Base-by-base conservation (phyloP, 148 eudicot species). In the Chenopodium album region DNA sequence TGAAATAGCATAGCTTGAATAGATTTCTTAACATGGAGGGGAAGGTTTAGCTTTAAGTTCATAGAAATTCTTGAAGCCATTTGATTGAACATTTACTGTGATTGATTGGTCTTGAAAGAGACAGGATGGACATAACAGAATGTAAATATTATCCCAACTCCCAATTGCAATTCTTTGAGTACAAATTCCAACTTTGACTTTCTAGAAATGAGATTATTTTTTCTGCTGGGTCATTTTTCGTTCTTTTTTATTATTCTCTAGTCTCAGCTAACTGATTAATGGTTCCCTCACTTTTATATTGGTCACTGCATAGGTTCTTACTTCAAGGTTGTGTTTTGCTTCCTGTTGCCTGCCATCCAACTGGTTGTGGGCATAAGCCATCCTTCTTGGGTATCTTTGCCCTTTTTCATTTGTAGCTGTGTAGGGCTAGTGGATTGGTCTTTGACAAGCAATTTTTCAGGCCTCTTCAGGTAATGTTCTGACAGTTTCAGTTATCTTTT, bases 361-460 rank as follows among this genome's bases (percentile, higher is more conserved):
- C 88, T 95, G 84, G 84, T 90, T 70, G 93, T 85, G 71, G 99
- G 98, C 79, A 95, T 95, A 76, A 94, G 99, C 90, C 87, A 86
- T 82, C 98, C 97, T 56, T 93, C 99, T 87, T 95, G 99, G 99
- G 89, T 90, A 71, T 95, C 98, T 79, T 85, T 95, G 79, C 97
- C 96, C 32, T 94, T 94, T 79, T 90, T 94, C 68, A 84, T 94
- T 60, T 92, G 98, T 89, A 92, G 98, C 91, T 96, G 99, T 80
- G 84, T 96, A 65, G 94, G 98, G 70, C 93, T 96, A 72, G 98
- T 96, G 50, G 93, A 96, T 84, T 96, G 98, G 99, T 96, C 99
- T 71, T 83, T 96, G 84, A 96, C 99, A 31, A 96, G 97, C 92
- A 96, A 96, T 88, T 94, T 91, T 83, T 89, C 91, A 62, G 98